Evolutionary conservation across 2,329 filamentous ascomycete species (phyloP).

Genomic region (Verticillium klebahnii): DNA sequence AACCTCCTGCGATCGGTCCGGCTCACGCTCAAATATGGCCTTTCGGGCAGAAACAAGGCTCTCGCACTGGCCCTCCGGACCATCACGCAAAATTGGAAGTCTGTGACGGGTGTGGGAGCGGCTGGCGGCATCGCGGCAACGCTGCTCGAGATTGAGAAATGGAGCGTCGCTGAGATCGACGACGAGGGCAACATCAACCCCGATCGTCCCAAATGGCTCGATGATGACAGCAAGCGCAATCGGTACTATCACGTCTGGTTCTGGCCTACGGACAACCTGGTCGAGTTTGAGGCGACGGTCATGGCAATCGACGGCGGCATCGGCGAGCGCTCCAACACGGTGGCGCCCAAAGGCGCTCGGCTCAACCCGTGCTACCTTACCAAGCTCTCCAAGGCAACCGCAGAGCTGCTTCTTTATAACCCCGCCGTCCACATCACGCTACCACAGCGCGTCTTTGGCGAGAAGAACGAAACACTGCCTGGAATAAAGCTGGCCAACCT

Average conservation of each 20-base stretch:
- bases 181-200: not conserved
- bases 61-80: not conserved
- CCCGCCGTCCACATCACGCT: not conserved
- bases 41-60: not conserved
- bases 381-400: not conserved
- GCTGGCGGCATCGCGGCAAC: not conserved
- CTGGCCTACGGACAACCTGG: not conserved
- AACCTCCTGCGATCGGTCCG: not conserved
- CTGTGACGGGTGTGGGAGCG: not conserved
- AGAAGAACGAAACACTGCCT: not conserved
- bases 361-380: not conserved
- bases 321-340: not conserved
- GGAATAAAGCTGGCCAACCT: not conserved
- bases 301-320: not conserved
- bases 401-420: not conserved
- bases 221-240: not conserved
- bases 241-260: not conserved
- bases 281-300: not conserved
- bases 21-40: not conserved
- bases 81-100: not conserved
- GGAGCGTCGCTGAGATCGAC: not conserved
- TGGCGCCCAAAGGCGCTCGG: not conserved
- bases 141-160: not conserved
- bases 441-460: not conserved
- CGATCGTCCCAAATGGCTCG: not conserved